These are phyloP conservation scores for Cladorrhinum sp. DNA, from an alignment of 2,329 filamentous ascomycete genomes.

Conservation along the genomic window DNA sequence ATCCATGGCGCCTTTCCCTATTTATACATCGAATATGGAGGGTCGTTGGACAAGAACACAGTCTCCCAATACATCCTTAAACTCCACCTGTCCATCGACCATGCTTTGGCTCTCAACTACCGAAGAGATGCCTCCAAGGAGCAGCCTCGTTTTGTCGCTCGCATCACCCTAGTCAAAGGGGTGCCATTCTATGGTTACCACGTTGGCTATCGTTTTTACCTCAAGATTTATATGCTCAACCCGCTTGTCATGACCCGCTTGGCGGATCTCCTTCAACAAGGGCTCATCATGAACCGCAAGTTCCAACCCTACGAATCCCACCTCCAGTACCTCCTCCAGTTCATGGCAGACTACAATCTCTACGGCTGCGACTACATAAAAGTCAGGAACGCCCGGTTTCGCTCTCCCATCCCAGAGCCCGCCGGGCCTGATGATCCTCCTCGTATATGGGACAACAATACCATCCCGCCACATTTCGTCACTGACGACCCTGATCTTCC, in stretches of 20 bases:
- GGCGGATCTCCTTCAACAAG: slow-evolving; percentile 82
- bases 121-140: slow-evolving; percentile 69
- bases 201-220: slow-evolving; percentile 84
- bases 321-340: slow-evolving; percentile 86
- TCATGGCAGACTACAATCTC: slow-evolving; percentile 98
- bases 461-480: slow-evolving; percentile 58
- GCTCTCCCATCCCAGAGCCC: slow-evolving; percentile 69
- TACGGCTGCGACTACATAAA: slow-evolving; percentile 91
- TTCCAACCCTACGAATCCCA: slow-evolving; percentile 96
- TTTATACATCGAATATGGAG: slow-evolving; percentile 83
- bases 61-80: slow-evolving; percentile 73
- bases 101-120: slow-evolving; percentile 83
- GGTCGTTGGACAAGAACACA: slow-evolving; percentile 53
- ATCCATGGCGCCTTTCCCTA: slow-evolving; percentile 96
- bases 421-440: slow-evolving; percentile 56
- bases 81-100: slow-evolving; percentile 84
- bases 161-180: slow-evolving; percentile 88
- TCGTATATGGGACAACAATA: slow-evolving; percentile 78
- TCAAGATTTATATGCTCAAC: slow-evolving; percentile 94
- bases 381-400: slow-evolving; percentile 66
- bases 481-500: slow-evolving; percentile 64
- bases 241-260: slow-evolving; percentile 83
- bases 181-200: slow-evolving; percentile 95
- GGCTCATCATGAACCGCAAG: slow-evolving; percentile 75
- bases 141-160: slow-evolving; percentile 71